Conservation (phyloP, 1,284 basidiomycete genomes). For the Ganoderma meredithae region DNA sequence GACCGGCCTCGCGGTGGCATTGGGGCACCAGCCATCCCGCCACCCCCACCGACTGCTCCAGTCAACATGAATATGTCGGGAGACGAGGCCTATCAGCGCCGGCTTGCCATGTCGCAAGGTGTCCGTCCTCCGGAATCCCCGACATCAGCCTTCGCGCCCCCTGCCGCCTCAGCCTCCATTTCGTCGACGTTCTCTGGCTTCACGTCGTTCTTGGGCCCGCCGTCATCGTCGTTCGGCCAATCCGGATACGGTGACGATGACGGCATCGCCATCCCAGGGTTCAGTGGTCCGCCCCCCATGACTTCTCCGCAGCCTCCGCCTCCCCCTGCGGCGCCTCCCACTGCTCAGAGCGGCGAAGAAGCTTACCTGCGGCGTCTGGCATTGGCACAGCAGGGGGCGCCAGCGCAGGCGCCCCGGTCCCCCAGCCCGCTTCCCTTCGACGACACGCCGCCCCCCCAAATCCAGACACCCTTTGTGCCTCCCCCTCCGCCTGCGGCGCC, state of each 20-base stretch:
- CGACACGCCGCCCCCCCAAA: conserved; percentile 53
- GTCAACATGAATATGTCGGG: conserved; percentile 53
- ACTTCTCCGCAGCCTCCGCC: conserved; percentile 26
- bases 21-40: conserved; percentile 38
- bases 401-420: conserved; percentile 41
- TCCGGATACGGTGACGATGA: conserved; percentile 38
- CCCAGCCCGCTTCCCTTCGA: conserved; percentile 39
- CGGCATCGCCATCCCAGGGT: conserved; percentile 42
- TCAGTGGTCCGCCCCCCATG: conserved; percentile 9
- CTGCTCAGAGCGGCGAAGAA: conserved; percentile 68
- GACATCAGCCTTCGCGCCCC: conserved; percentile 13
- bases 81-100: conserved; percentile 66
- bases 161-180: conserved; percentile 18
- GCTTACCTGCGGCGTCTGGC: conserved; percentile 70
- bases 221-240: conserved; percentile 28
- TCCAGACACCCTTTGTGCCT: conserved; percentile 66
- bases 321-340: conserved; percentile 34
- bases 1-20: conserved; percentile 46
- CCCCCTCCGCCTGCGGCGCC: conserved; percentile 43
- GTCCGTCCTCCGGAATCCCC: conserved; percentile 31
- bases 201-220: conserved; percentile 5
- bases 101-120: conserved; percentile 56
- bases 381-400: conserved; percentile 52
- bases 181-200: conserved; percentile 31
- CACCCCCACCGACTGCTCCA: conserved; percentile 32